Percentiles rank a stretch among this genome's conserved stretches.
These are phyloP conservation scores for Pyrenophora teres DNA, from an alignment of 2,329 filamentous ascomycete genomes.

Conservation along the genomic window DNA sequence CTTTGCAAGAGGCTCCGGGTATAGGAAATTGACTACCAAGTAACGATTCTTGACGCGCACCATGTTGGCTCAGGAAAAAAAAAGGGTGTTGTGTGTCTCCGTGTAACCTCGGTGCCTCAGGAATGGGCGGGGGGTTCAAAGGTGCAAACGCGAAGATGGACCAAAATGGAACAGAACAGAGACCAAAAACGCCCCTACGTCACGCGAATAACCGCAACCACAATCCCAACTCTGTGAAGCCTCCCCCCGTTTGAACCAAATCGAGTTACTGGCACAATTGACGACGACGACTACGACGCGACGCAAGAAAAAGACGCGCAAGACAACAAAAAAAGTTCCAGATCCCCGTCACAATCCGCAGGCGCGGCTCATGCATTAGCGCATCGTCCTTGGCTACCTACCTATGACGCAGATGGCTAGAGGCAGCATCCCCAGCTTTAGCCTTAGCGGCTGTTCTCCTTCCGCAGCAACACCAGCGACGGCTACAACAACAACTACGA, in stretches of 20 bases:
- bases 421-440: constrained; percentile 33
- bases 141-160: too few relatives aligned
- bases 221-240: background rate
- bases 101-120: background rate
- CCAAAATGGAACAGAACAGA: too few relatives aligned
- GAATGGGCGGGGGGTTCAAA: background rate
- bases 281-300: background rate
- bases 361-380: constrained; percentile 15
- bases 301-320: constrained; percentile 3
- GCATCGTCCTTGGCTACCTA: constrained; percentile 24
- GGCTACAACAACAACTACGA: background rate
- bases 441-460: constrained; percentile 9
- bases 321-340: background rate
- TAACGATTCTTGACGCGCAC: constrained; percentile 97
- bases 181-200: background rate
- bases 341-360: constrained; percentile 2
- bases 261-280: too few relatives aligned
- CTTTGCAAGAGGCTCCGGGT: constrained; percentile 63
- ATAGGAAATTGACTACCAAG: constrained; percentile 90
- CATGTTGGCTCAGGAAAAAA: constrained; percentile 58
- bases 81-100: too few relatives aligned
- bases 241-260: background rate
- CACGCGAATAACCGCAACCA: background rate
- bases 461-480: constrained; percentile 10
- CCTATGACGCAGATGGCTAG: constrained; percentile 29